These are phyloP conservation scores for Leccinum fuscescens DNA, from an alignment of 1,284 basidiomycete species.

Conservation along the genomic window DNA sequence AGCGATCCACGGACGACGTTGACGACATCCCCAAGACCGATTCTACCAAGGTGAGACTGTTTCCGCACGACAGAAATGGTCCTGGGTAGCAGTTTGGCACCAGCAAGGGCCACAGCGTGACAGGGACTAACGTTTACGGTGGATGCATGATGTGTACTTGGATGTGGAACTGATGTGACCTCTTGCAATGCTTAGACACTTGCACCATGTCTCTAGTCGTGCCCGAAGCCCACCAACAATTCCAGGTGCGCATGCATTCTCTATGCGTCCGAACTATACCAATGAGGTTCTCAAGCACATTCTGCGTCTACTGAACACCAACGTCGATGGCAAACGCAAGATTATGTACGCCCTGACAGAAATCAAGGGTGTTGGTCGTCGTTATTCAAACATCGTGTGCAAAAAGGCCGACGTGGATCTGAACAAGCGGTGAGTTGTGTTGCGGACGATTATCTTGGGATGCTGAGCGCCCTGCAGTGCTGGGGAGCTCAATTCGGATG, in stretches of 20 bases:
- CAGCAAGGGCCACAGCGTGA: background rate
- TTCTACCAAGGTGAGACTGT: conserved; percentile 27
- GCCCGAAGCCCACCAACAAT: conserved; percentile 90
- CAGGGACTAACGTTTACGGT: conserved; percentile 3
- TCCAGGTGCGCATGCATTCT: conserved; percentile 58
- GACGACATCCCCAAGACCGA: conserved; percentile 17
- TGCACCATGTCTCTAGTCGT: conserved; percentile 86
- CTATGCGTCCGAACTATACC: background rate
- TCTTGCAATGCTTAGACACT: conserved; percentile 7
- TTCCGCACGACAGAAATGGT: background rate
- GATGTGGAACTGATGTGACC: conserved; percentile 21
- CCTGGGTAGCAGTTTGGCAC: background rate
- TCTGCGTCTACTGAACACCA: conserved; percentile 98
- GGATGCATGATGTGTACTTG: conserved; percentile 19
- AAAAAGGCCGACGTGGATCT: conserved; percentile 99
- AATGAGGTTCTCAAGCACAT: conserved; percentile 67
- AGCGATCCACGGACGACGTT: conserved; percentile 13
- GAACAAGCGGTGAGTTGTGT: conserved; percentile 86
- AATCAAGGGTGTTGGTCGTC: conserved; percentile 99
- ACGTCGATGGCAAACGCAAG: conserved; percentile 99
- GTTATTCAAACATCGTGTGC: conserved; percentile 99
- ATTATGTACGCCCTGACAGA: conserved; percentile 98
- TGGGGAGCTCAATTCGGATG: conserved; percentile 93
- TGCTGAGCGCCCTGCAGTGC: conserved; percentile 50
- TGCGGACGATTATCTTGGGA: background rate